Conservation (phyloP, 2,329 filamentous ascomycete genomes). For the Exophiala viscosa region DNA sequence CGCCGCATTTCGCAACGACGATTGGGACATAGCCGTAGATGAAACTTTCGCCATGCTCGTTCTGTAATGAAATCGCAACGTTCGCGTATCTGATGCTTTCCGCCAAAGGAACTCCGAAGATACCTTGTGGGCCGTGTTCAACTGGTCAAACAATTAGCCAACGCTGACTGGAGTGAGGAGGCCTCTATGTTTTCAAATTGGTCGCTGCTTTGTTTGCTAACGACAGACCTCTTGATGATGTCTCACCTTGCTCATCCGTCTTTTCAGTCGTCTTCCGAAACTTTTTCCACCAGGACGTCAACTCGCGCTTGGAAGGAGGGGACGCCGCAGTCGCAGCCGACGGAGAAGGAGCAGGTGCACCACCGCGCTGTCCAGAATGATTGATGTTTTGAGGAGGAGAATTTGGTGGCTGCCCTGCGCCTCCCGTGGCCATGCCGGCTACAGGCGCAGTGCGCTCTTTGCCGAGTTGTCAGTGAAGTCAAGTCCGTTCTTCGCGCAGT, state of each 20-base stretch:
- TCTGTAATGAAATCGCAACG: slow-evolving; percentile 92
- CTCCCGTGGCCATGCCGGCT: slow-evolving; percentile 25
- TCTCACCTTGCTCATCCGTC: slow-evolving; percentile 60
- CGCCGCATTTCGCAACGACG: slow-evolving; percentile 95
- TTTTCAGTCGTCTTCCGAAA: slow-evolving; percentile 72
- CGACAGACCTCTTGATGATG: no score
- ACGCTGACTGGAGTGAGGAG: background rate
- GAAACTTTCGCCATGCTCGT: slow-evolving; percentile 88
- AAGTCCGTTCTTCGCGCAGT: background rate
- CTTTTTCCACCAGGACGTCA: slow-evolving; percentile 95
- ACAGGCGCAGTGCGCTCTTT: slow-evolving; percentile 19
- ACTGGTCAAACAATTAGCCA: slow-evolving; percentile 19
- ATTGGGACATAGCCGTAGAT: slow-evolving; percentile 99
- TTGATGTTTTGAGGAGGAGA: slow-evolving; percentile 18
- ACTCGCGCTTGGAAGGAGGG: slow-evolving; percentile 77
- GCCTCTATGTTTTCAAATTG: background rate
- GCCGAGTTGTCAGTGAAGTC: background rate
- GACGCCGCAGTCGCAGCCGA: slow-evolving; percentile 56
- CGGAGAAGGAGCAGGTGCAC: slow-evolving; percentile 32
- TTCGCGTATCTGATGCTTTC: slow-evolving; percentile 97
- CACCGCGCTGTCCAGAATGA: slow-evolving; percentile 19
- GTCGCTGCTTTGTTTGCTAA: background rate
- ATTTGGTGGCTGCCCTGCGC: slow-evolving; percentile 11
- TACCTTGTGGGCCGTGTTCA: slow-evolving; percentile 50
- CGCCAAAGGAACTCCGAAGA: slow-evolving; percentile 90